Base-by-base conservation (phyloP, 116 monocot genomes). In the Posidonia oceanica region DNA sequence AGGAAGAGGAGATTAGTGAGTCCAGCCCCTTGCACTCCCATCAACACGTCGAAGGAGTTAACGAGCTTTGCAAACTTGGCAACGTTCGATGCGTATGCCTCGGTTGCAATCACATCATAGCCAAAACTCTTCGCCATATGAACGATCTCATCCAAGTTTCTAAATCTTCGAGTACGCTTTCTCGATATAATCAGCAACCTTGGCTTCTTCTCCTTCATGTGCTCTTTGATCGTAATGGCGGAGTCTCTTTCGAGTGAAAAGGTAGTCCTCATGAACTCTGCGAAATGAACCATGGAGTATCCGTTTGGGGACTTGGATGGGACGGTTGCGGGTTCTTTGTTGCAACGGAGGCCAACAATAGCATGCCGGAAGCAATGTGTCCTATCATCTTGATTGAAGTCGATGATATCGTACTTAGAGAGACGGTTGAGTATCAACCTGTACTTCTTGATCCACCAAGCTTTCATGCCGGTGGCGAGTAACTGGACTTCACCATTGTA, bases 1-100 rank as follows among this genome's bases (percentile, higher is more conserved):
- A 29, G 29, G 29, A 29, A 29, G 29, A 29, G 29, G 29, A 29
- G 29, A 29, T 29, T 29, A 29, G 29, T 29, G 29, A 29, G 29
- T 29, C 29, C 29, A 0, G 91, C 87, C 0, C 91, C 91, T 52
- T 87, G 91, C 15, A 91, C 91, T 1, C 91, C 91, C 75, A 91
- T 64, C 83, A 91, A 63, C 29, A 77, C 87, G 41, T 91, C 87
- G 38, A 71, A 79, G 10, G 88, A 79, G 67, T 84, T 90, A 8
- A 90, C 83, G 1, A 78, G 17, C 29, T 54, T 13, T 0, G 83
- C 81, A 36, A 82, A 75, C 13, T 52, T 7, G 0, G 70, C 69
- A 14, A 90, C 20, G 23, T 64, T 52, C 0, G 75, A 59, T 3
- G 62, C 22, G 4, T 69, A 36, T 3, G 83, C 64, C 75, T 83